Evolutionary conservation across 2,329 filamentous ascomycete genomes (phyloP).

Genomic region (Xylaria sp.): DNA sequence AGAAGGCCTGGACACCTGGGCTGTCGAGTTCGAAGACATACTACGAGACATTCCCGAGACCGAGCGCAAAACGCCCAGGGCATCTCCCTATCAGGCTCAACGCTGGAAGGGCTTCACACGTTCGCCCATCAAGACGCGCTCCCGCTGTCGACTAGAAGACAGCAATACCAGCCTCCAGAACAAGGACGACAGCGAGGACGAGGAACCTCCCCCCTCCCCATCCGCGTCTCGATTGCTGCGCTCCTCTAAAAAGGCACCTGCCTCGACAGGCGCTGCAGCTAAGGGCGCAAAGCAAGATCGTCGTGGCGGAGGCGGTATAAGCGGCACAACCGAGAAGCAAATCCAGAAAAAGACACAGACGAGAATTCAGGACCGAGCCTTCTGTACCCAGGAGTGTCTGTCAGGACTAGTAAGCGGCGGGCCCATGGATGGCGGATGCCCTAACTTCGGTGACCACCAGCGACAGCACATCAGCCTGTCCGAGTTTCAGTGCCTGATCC

Average conservation of each 20-base stretch:
- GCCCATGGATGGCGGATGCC: constrained; percentile 47
- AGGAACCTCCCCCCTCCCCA: constrained; percentile 28
- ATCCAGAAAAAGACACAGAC: constrained; percentile 16
- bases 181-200: constrained; percentile 25
- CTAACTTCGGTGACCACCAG: constrained; percentile 47
- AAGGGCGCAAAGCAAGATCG: not conserved
- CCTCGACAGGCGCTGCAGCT: not conserved
- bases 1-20: constrained; percentile 49
- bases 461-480: constrained; percentile 42
- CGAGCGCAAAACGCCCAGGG: constrained; percentile 23
- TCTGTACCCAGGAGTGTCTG: constrained; percentile 40
- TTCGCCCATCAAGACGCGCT: constrained; percentile 49
- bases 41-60: constrained; percentile 33
- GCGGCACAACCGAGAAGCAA: constrained; percentile 14
- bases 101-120: constrained; percentile 48
- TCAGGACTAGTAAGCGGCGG: constrained; percentile 65
- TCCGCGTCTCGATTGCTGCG: constrained; percentile 15
- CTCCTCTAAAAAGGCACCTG: constrained; percentile 9
- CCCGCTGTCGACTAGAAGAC: constrained; percentile 36
- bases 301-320: constrained; percentile 4
- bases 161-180: constrained; percentile 4
- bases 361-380: constrained; percentile 31
- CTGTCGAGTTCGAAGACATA: constrained; percentile 46
- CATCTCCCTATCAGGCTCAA: constrained; percentile 31
- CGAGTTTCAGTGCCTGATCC: constrained; percentile 47